Evolutionary conservation across 768 basidiomycete species (phyloP).

Genomic region (Coprinellus micaceus): DNA sequence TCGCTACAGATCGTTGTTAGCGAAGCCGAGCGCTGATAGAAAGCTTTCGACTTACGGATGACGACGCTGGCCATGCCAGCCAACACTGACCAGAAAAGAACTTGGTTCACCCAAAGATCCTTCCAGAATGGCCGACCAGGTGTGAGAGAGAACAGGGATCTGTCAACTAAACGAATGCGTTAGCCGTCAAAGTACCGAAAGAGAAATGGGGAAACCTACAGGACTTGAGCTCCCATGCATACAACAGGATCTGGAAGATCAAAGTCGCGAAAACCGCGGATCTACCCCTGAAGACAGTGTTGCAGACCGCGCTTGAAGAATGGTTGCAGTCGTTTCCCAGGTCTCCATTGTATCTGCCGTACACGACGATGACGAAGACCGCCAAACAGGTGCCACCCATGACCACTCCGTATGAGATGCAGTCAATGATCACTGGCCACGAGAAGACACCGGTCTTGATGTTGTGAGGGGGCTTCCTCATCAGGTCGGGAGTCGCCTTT

Average conservation of each 20-base stretch:
- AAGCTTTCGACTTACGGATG: conserved; percentile 34
- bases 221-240: conserved; percentile 35
- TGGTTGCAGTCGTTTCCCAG: conserved; percentile 33
- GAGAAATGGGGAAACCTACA: conserved; percentile 31
- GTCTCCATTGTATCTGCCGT: conserved; percentile 29
- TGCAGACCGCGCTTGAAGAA: conserved; percentile 20
- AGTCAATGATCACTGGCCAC: conserved; percentile 36
- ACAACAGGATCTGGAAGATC: conserved; percentile 35
- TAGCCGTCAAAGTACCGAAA: too few species aligned
- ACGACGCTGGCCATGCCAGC: conserved; percentile 35
- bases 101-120: conserved; percentile 32
- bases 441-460: conserved; percentile 35
- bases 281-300: conserved; percentile 31
- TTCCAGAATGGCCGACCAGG: conserved; percentile 33
- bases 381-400: conserved; percentile 33
- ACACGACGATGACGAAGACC: conserved; percentile 36
- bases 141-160: conserved; percentile 33
- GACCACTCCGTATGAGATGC: conserved; percentile 32
- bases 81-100: conserved; percentile 32
- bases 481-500: conserved; percentile 46
- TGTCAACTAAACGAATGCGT: conserved; percentile 28
- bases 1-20: conserved; percentile 19
- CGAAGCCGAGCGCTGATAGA: too few species aligned
- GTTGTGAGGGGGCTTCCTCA: conserved; percentile 43
- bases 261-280: conserved; percentile 36